Percentiles rank a stretch among this genome's conserved stretches.
Conservation (phyloP, 495 filamentous ascomycete species). For the Penicillium malachiteum region DNA sequence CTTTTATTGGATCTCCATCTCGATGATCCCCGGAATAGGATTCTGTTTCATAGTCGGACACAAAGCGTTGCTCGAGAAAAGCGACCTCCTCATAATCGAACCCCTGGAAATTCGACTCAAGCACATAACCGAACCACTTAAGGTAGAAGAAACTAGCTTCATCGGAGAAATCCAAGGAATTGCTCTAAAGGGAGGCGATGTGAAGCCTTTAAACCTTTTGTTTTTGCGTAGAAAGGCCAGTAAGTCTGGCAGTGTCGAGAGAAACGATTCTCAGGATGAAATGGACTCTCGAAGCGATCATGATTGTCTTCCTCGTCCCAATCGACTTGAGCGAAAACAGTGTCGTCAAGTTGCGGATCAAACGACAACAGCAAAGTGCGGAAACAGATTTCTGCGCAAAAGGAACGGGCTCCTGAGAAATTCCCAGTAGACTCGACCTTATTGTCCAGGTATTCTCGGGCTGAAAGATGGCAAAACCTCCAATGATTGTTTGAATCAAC, state of each 20-base stretch:
- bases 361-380: neutral
- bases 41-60: too few relatives aligned
- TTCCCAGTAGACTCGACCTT: neutral
- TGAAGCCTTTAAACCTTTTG: neutral
- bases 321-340: neutral
- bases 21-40: too few relatives aligned
- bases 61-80: too few relatives aligned
- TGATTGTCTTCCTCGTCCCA: neutral
- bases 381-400: neutral
- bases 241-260: neutral
- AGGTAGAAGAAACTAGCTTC: neutral
- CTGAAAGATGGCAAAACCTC: neutral
- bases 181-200: neutral
- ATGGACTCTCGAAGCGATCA: too few relatives aligned
- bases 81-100: too few relatives aligned
- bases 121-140: too few relatives aligned
- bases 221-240: neutral
- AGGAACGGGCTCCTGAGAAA: neutral
- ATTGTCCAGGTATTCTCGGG: neutral
- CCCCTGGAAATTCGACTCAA: too few relatives aligned
- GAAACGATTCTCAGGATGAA: neutral
- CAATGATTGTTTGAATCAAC: neutral
- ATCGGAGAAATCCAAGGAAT: neutral
- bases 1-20: too few relatives aligned
- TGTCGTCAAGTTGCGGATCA: neutral